Evolutionary conservation across 768 basidiomycete genomes (phyloP), one percentile per base, ranked within the genome.

Genomic region (Collybiopsis luxurians): DNA sequence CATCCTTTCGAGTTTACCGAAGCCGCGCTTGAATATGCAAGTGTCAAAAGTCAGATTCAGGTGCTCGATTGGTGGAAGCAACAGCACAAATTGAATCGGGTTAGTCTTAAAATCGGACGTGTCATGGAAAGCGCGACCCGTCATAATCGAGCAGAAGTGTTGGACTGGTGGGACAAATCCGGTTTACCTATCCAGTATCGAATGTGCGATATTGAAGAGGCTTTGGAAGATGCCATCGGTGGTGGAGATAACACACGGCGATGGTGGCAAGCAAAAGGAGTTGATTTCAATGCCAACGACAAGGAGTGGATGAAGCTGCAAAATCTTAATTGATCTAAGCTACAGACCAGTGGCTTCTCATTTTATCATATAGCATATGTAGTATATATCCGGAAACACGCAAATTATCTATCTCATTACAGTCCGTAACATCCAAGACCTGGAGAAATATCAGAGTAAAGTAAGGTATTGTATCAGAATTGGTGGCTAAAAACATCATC

Each of bases 171-270:
- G 93, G 81, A 90, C 60, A 82, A 81, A 64, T 87, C 83, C 40
- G 87, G 87, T 6, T 74, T 94, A 49, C 80, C 88, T 3, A 84
- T 94, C 56, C 89, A 90, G 64, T 95, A 92, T 70, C 82, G 93
- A 53, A 85, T 92, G 81, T 94, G 92, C 66, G 92, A 95, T 68
- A 85, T 95, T 49, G 92, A 95, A 66, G 92, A 94, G 74, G 92
- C 92, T 2, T 69, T 95, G 63, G 92, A 94, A 67, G 92, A 95
- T 61, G 87, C 89, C 0, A 88, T 91, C 50, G 86, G 87, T 7
- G 87, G 86, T n/a, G 90, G 90, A 12, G 82, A 86, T 59, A 81
- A 76, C 46, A 89, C 86, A 11, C 79, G 89, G 65, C 75, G 73
- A 54, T 95, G 92, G 92, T 95, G 92, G 92, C 82, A 78, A 67